phyloP scores from a whole-genome alignment of 2,329 filamentous ascomycete genomes.

The Plenodomus tracheiphilus region DNA sequence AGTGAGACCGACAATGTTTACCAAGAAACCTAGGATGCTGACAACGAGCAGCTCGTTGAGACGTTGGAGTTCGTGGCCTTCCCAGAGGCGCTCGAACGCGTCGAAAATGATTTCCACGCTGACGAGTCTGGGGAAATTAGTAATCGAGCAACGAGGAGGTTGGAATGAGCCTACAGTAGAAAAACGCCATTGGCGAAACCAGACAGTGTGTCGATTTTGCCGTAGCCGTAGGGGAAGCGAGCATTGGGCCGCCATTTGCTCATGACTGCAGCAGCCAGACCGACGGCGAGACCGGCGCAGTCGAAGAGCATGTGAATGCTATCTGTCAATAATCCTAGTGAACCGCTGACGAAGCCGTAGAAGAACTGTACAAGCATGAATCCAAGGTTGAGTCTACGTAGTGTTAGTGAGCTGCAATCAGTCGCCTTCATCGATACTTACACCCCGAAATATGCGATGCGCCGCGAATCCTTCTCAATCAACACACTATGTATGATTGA shows the following conservation, averaged over 20 bases:
- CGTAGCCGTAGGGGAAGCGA: slow-evolving; percentile 91
- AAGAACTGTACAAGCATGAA: slow-evolving; percentile 96
- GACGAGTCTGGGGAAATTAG: slow-evolving; percentile 65
- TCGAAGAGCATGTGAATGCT: slow-evolving; percentile 99
- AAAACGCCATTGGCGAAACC: slow-evolving; percentile 97
- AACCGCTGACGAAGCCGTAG: slow-evolving; percentile 92
- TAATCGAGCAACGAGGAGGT: neutral
- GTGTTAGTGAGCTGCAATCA: neutral
- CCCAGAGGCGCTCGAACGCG: slow-evolving; percentile 82
- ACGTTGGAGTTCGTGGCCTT: slow-evolving; percentile 80
- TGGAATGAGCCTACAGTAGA: slow-evolving; percentile 68
- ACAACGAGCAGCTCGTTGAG: slow-evolving; percentile 87
- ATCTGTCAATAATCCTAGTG: slow-evolving; percentile 90
- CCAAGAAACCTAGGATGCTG: slow-evolving; percentile 79
- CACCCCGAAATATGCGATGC: slow-evolving; percentile 97
- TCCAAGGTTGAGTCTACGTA: slow-evolving; percentile 76
- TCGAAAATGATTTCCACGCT: slow-evolving; percentile 96
- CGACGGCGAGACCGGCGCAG: slow-evolving; percentile 88
- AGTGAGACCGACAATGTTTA: slow-evolving; percentile 90
- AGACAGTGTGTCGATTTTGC: slow-evolving; percentile 94
- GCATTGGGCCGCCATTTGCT: slow-evolving; percentile 94
- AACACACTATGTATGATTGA: slow-evolving; percentile 85
- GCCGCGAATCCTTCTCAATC: slow-evolving; percentile 85
- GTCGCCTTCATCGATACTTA: slow-evolving; percentile 49
- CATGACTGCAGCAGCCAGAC: slow-evolving; percentile 87